Conservation (phyloP, 2,329 filamentous ascomycete genomes). For the Arachnomyces sp. region DNA sequence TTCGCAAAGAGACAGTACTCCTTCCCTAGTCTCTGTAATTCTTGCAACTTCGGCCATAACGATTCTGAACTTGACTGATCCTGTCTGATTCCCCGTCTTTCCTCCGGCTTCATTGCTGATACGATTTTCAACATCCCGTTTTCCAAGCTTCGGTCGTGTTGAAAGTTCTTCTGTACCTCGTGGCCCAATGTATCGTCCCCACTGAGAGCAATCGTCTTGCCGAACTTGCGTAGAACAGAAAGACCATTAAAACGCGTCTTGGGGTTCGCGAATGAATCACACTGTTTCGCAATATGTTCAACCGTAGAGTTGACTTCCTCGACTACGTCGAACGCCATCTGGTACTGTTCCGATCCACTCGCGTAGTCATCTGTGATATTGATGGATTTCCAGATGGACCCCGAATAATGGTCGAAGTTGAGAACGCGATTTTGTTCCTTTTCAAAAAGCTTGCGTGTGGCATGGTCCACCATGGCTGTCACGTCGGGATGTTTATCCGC, state of each 20-base stretch:
- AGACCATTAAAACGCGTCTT: conserved; percentile 14
- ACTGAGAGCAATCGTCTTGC: conserved; percentile 12
- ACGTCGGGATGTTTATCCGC: too few relatives aligned
- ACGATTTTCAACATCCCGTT: conserved; percentile 13
- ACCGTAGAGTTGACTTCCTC: neutral
- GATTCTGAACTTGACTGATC: neutral
- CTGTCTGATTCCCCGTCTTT: conserved; percentile 4
- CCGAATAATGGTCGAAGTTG: conserved; percentile 8
- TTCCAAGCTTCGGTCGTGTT: conserved; percentile 6
- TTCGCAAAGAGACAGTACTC: neutral
- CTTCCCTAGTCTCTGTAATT: conserved; percentile 7
- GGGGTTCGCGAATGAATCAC: conserved; percentile 1
- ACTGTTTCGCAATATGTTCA: conserved; percentile 5
- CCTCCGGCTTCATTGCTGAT: conserved; percentile 5
- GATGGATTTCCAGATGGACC: conserved; percentile 9
- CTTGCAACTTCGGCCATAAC: conserved; percentile 8
- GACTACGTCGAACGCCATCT: conserved; percentile 5
- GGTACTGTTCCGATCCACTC: conserved; percentile 7
- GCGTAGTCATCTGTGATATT: conserved; percentile 7
- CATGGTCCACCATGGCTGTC: neutral
- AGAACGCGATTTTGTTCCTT: conserved; percentile 6
- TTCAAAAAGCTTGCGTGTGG: neutral
- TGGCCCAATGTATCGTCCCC: conserved; percentile 4
- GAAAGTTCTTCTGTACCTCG: conserved; percentile 12
- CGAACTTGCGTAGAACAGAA: conserved; percentile 14